A percentile compares a stretch with the other conserved stretches of the same genome.
Conservation (phyloP, 2,329 filamentous ascomycete genomes). For the Phoma sp. region DNA sequence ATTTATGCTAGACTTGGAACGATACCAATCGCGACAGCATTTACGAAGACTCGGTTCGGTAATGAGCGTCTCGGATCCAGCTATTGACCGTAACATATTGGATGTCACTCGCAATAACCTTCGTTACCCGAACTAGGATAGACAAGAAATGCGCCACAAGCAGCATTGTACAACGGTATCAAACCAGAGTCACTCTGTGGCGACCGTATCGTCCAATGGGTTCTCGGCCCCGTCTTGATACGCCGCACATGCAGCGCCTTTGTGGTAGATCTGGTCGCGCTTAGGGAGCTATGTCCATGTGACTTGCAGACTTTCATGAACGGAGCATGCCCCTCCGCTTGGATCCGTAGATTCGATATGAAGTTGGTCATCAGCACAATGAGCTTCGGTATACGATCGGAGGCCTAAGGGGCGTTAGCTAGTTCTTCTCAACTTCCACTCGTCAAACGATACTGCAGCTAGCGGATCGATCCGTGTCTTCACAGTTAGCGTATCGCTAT, state of each 20-base stretch:
- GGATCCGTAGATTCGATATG: constrained; percentile 12
- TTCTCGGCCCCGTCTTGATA: constrained; percentile 21
- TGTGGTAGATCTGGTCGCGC: constrained; percentile 1
- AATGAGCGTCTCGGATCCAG: constrained; percentile 3
- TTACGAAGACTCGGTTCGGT: background rate
- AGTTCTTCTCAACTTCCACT: constrained; percentile 27
- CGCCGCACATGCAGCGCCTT: background rate
- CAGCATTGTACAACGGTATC: constrained; percentile 32
- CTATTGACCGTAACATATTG: background rate
- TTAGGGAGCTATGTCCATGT: background rate
- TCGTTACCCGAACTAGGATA: constrained; percentile 27
- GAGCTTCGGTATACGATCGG: constrained; percentile 1
- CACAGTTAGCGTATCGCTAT: constrained; percentile 26
- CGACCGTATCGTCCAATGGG: constrained; percentile 27
- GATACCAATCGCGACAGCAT: background rate
- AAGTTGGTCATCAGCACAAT: background rate
- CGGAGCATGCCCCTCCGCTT: constrained; percentile 34
- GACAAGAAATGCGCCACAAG: constrained; percentile 34
- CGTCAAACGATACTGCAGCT: constrained; percentile 28
- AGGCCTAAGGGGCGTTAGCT: constrained; percentile 17
- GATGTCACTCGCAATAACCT: constrained; percentile 36
- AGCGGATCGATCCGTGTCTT: constrained; percentile 42
- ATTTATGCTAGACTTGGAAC: background rate
- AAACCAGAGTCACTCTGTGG: constrained; percentile 29
- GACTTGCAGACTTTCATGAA: constrained; percentile 10